These are phyloP conservation scores for Sarocladium strictum DNA, from an alignment of 2,329 filamentous ascomycete species.

Conservation along the genomic window DNA sequence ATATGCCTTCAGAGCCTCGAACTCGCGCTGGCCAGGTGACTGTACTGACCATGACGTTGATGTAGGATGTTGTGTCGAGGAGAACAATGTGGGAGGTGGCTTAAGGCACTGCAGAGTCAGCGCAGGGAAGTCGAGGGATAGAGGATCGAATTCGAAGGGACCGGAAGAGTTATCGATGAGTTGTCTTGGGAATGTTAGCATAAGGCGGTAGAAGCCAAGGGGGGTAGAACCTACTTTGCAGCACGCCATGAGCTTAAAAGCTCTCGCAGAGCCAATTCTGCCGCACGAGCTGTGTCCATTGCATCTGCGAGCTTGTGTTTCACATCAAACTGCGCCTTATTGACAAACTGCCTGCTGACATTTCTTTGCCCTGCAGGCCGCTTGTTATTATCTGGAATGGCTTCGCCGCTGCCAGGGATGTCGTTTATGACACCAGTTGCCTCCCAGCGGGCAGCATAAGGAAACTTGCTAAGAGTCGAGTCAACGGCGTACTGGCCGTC, in stretches of 20 bases:
- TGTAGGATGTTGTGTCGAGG: conserved; percentile 71
- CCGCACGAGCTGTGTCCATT: conserved; percentile 71
- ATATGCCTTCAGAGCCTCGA: conserved; percentile 61
- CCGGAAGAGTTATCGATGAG: conserved; percentile 49
- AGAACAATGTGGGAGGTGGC: conserved; percentile 75
- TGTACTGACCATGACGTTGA: conserved; percentile 75
- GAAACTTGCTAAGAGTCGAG: conserved; percentile 48
- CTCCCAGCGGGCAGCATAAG: conserved; percentile 63
- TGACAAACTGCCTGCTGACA: conserved; percentile 44
- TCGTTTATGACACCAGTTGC: conserved; percentile 74
- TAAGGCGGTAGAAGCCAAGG: not conserved
- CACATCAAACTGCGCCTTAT: conserved; percentile 58
- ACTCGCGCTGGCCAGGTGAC: conserved; percentile 68
- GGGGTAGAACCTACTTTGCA: conserved; percentile 60
- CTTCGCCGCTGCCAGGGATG: conserved; percentile 32
- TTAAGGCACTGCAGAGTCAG: conserved; percentile 77
- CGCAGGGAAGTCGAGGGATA: conserved; percentile 78
- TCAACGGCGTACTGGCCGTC: conserved; percentile 37
- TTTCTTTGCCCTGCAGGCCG: conserved; percentile 32
- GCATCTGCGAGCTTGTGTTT: conserved; percentile 62
- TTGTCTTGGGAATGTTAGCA: conserved; percentile 32
- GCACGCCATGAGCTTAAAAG: conserved; percentile 75
- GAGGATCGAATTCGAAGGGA: conserved; percentile 76
- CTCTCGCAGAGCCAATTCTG: conserved; percentile 80
- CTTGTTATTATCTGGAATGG: conserved; percentile 26